Conservation (phyloP, 2,329 filamentous ascomycete genomes). For the Pseudogymnoascus sp. region DNA sequence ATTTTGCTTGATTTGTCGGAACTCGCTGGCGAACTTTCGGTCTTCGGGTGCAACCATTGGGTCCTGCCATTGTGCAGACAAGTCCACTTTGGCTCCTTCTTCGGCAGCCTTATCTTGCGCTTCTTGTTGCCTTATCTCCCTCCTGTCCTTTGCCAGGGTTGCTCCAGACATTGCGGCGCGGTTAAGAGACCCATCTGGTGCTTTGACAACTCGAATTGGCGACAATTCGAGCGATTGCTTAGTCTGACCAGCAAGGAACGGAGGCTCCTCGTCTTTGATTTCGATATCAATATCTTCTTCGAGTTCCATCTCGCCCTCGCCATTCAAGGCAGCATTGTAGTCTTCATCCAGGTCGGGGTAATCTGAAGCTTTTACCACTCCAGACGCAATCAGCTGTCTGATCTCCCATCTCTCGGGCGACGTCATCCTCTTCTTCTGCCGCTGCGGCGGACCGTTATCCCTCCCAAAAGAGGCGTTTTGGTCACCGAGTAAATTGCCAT, state of each 20-base stretch:
- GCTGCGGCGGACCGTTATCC: conserved; percentile 42
- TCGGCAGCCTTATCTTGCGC: conserved; percentile 69
- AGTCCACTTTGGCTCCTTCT: conserved; percentile 67
- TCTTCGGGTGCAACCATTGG: conserved; percentile 85
- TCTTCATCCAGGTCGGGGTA: conserved; percentile 94
- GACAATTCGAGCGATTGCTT: conserved; percentile 93
- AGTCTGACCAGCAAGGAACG: conserved; percentile 90
- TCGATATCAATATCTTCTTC: conserved; percentile 98
- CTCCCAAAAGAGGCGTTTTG: conserved; percentile 56
- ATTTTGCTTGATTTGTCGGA: conserved; percentile 54
- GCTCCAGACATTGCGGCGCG: conserved; percentile 92
- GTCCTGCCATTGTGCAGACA: conserved; percentile 91
- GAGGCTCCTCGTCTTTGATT: conserved; percentile 90
- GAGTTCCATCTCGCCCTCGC: conserved; percentile 80
- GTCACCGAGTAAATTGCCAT: conserved; percentile 40
- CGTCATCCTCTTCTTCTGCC: conserved; percentile 81
- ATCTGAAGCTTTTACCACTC: conserved; percentile 83
- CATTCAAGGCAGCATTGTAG: conserved; percentile 78
- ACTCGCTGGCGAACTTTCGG: conserved; percentile 79
- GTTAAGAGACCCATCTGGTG: conserved; percentile 96
- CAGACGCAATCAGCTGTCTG: conserved; percentile 88
- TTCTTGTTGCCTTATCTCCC: conserved; percentile 83
- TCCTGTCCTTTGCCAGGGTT: conserved; percentile 76
- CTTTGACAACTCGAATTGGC: conserved; percentile 93
- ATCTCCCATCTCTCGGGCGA: conserved; percentile 98